Evolutionary conservation across 2,329 filamentous ascomycete genomes (phyloP), one percentile per base, ranked within the genome.

Genomic region (Hypoxylon sp.): DNA sequence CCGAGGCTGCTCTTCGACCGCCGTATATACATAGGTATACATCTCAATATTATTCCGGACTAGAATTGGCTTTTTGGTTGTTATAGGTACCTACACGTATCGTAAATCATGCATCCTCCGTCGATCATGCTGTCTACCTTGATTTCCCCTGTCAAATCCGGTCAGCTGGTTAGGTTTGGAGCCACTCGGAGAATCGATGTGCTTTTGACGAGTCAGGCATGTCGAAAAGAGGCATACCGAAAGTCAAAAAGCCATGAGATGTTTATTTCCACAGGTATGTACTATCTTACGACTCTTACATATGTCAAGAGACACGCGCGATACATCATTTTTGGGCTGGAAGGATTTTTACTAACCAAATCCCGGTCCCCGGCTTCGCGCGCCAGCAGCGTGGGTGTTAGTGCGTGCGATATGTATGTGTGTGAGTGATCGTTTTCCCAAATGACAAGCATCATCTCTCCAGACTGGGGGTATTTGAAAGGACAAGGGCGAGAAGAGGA

Each of bases 401-500:
- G n/a, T 43, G 56, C 45, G 50, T 52, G 27, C 46, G 23, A 27
- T 56, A 39, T 52, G 48, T 37, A 29, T 60, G 39, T 48, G 51
- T 65, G 61, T 45, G 56, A 63, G 48, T 58, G 63, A 66, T 66
- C 46, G 62, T 55, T 68, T 63, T 59, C 66, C 55, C 59, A 54
- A n/a, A 57, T 63, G 63, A 69, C 66, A 58, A 41, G 62, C 66
- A 63, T 68, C 51, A 50, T 34, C 37, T 54, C 34, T 43, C 51
- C 23, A 37, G 56, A 32, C 52, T 27, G 56, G 57, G 56, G 61
- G 11, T 12, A 2, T 41, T 41, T 54, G 45, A 53, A 32, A 51
- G 29, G 50, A 37, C 43, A 39, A 57, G 50, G 21, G 16, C 54
- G 32, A 19, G 34, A n/a, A 32, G 32, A 41, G 39, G 23, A 19